Conservation (phyloP, 2,329 filamentous ascomycete species). For the Boeremia lycopersici region DNA sequence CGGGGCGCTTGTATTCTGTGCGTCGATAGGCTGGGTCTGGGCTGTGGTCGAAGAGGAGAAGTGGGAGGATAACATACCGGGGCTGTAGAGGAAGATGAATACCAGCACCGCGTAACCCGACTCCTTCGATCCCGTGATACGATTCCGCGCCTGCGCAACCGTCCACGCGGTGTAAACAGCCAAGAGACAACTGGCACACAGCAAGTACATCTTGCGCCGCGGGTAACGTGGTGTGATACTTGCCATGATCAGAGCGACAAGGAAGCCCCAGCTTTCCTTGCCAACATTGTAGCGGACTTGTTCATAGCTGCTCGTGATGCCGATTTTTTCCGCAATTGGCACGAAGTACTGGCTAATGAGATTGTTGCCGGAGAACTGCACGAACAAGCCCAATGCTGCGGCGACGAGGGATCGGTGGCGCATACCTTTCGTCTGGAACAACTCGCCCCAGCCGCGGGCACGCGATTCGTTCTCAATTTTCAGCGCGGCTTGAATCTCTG, state of each 20-base stretch:
- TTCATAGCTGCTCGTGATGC: constrained; percentile 56
- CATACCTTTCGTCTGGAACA: constrained; percentile 67
- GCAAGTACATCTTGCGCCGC: constrained; percentile 62
- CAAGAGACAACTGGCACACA: constrained; percentile 45
- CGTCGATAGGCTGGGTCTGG: too few relatives aligned
- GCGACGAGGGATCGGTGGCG: constrained; percentile 67
- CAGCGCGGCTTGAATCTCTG: constrained; percentile 69
- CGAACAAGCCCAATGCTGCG: constrained; percentile 68
- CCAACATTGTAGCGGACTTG: constrained; percentile 57
- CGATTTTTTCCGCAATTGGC: constrained; percentile 65
- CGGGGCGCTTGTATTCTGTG: neutral
- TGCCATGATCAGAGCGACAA: constrained; percentile 62
- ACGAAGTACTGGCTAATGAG: constrained; percentile 70
- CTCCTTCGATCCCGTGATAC: constrained; percentile 43
- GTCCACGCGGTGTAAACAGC: constrained; percentile 48
- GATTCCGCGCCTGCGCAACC: constrained; percentile 57
- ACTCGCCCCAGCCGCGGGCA: constrained; percentile 63
- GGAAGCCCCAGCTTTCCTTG: constrained; percentile 65
- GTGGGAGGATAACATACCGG: constrained; percentile 17
- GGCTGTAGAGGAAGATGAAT: constrained; percentile 59
- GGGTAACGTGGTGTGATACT: constrained; percentile 61
- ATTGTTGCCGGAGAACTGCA: constrained; percentile 68
- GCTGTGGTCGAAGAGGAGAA: too few relatives aligned
- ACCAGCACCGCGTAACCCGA: constrained; percentile 54
- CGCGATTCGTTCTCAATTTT: constrained; percentile 61